Evolutionary conservation across 768 basidiomycete species (phyloP).

Genomic region (Lactifluus piperatus): DNA sequence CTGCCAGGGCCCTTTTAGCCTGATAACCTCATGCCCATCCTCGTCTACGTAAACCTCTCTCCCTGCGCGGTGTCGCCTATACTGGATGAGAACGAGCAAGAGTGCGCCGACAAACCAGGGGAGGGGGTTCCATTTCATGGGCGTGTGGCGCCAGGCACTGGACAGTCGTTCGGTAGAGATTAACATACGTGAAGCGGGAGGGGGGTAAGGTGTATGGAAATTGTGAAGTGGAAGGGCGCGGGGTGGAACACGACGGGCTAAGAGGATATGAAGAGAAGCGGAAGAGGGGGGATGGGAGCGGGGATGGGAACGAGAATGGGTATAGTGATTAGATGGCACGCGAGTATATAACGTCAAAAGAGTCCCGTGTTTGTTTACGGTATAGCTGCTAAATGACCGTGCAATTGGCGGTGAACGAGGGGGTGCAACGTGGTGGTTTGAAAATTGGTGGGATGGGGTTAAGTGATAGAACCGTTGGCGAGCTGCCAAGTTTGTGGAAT

Average conservation of each 20-base stretch:
- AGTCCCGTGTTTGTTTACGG: constrained; percentile 4
- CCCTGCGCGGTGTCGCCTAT: constrained; percentile 41
- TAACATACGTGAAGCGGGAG: constrained; percentile 8
- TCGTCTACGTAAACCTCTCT: constrained; percentile 73
- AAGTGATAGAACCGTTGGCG: neutral
- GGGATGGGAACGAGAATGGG: neutral
- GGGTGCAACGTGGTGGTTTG: neutral
- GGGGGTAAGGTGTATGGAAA: neutral
- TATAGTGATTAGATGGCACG: neutral
- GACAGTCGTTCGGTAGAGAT: constrained; percentile 47
- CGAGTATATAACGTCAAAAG: constrained; percentile 3
- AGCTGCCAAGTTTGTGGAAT: neutral
- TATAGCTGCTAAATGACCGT: neutral
- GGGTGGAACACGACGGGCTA: neutral
- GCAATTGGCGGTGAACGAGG: neutral
- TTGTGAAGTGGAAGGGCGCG: neutral
- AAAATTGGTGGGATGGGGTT: neutral
- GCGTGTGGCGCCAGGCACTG: constrained; percentile 76
- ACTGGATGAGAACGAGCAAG: constrained; percentile 74
- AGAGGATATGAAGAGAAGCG: neutral
- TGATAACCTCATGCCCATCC: constrained; percentile 72
- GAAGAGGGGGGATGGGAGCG: neutral
- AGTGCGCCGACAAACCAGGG: constrained; percentile 85
- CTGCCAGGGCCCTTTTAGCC: constrained; percentile 88
- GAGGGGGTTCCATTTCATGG: constrained; percentile 92